These are phyloP conservation scores for Eimeria maxima DNA, from an alignment of 169 alveolate genomes.

Conservation along the genomic window DNA sequence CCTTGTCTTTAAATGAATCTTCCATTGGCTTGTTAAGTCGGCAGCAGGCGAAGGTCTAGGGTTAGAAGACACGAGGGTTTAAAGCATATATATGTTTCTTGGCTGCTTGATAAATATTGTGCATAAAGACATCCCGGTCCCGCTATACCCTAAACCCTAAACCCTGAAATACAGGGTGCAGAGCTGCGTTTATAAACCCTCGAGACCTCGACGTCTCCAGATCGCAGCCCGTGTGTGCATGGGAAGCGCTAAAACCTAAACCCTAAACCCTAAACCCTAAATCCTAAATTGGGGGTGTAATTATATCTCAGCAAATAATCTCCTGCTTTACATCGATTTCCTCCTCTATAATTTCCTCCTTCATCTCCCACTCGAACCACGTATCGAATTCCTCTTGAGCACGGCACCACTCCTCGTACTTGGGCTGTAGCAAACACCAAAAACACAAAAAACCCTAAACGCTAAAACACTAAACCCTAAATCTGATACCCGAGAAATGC, in stretches of 20 bases:
- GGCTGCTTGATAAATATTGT: background rate
- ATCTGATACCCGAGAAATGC: background rate
- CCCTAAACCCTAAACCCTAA: constrained; percentile 25
- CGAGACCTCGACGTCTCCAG: too few species aligned
- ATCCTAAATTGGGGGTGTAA: background rate
- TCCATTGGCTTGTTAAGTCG: too few species aligned
- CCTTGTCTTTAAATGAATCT: too few species aligned
- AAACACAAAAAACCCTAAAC: background rate
- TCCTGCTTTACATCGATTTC: constrained; percentile 80
- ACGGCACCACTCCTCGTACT: constrained; percentile 81
- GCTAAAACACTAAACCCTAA: background rate
- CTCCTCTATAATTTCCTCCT: constrained; percentile 77
- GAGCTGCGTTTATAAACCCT: background rate
- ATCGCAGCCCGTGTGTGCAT: background rate
- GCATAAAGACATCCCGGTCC: background rate
- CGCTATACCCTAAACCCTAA: constrained; percentile 5
- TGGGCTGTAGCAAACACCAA: constrained; percentile 23
- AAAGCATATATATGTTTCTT: background rate
- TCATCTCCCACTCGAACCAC: constrained; percentile 81
- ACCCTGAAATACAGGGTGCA: background rate
- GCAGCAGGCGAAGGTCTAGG: background rate
- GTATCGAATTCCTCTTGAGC: constrained; percentile 68
- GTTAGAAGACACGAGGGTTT: background rate
- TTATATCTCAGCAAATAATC: constrained; percentile 10
- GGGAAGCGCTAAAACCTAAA: background rate